A percentile compares a stretch with the other conserved stretches of the same genome.
phyloP scores from a whole-genome alignment of 2,329 filamentous ascomycete species.

The Didymella segeticola region DNA sequence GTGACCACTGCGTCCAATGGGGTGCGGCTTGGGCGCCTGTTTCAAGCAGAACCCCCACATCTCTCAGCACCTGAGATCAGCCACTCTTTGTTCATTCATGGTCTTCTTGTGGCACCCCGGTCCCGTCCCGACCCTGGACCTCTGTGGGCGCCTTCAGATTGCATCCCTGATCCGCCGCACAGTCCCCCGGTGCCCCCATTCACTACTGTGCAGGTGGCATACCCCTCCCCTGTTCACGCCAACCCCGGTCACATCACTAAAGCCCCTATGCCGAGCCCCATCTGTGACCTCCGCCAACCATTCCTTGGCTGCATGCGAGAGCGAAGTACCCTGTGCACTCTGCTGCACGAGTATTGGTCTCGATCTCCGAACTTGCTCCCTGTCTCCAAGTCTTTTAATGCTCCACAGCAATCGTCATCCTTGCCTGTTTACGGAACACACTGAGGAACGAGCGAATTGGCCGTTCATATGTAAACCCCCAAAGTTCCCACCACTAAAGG shows the following conservation, averaged over 20 bases:
- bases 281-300: slow-evolving; percentile 33
- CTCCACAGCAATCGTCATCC: slow-evolving; percentile 46
- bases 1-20: slow-evolving; percentile 30
- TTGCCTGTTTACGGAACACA: slow-evolving; percentile 42
- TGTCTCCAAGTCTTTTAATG: slow-evolving; percentile 37
- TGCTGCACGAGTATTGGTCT: slow-evolving; percentile 43
- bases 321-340: slow-evolving; percentile 39
- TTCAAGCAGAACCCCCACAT: slow-evolving; percentile 40
- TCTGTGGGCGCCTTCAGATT: slow-evolving; percentile 33
- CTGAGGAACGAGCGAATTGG: slow-evolving; percentile 31
- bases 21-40: slow-evolving; percentile 34
- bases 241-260: slow-evolving; percentile 39
- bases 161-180: slow-evolving; percentile 38
- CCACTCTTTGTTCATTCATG: slow-evolving; percentile 34
- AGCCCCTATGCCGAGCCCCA: slow-evolving; percentile 38
- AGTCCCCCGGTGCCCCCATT: slow-evolving; percentile 32
- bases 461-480: slow-evolving; percentile 47
- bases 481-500: slow-evolving; percentile 38
- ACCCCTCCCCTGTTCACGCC: slow-evolving; percentile 28
- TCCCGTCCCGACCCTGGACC: slow-evolving; percentile 33
- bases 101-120: slow-evolving; percentile 32
- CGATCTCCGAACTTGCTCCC: slow-evolving; percentile 38
- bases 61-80: slow-evolving; percentile 38
- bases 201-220: slow-evolving; percentile 23
- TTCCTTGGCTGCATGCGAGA: slow-evolving; percentile 45